Evolutionary conservation across 306 rosid genomes (phyloP), one percentile per base, ranked within the genome.

Genomic region (Begonia loranthoides): DNA sequence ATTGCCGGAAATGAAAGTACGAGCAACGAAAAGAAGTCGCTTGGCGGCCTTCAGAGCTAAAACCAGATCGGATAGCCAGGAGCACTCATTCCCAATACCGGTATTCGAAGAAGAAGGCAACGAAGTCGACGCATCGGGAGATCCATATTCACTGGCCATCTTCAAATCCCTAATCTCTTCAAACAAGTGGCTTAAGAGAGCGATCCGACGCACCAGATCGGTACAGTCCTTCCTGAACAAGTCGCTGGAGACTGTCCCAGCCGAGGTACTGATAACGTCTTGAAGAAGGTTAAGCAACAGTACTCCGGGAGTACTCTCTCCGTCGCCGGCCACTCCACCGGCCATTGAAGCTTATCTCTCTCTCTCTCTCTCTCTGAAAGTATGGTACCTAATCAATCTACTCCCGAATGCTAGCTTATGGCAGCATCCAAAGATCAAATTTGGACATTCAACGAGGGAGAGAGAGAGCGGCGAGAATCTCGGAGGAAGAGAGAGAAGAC

Each of bases 171-270:
- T 62, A 58, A 90, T 74, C 68, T 90, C 99, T 64, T 90, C 95
- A 13, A 82, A 71, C 61, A 90, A 60, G 65, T 90, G 85, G 19
- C 85, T 58, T n/a, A 90, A 79, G 17, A 90, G 75, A 13, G 90
- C 79, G 80, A 90, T 90, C 92, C 94, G 85, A 41, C 95, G 92
- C 49, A 84, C 86, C 49, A 90, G 88, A 82, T 90, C 99, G 71
- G 86, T 80, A 62, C 88, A 82, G 56, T 86, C 99, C 66, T 71
- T 90, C 70, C 58, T 79, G 73, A 82, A 85, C 41, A 59, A 13
- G n/a, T 67, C 72, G 10, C 60, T 79, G 55, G 54, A 45, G 44
- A 60, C 48, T 21, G 39, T 38, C 5, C 72, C 73, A 9, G 41
- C 55, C 19, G 77, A 79, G 62, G 70, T 70, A n/a, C 69, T 69